A percentile compares a stretch with the other conserved stretches of the same genome.
Conservation (phyloP, 1,139 yeast species). For the Pichia sp. region DNA sequence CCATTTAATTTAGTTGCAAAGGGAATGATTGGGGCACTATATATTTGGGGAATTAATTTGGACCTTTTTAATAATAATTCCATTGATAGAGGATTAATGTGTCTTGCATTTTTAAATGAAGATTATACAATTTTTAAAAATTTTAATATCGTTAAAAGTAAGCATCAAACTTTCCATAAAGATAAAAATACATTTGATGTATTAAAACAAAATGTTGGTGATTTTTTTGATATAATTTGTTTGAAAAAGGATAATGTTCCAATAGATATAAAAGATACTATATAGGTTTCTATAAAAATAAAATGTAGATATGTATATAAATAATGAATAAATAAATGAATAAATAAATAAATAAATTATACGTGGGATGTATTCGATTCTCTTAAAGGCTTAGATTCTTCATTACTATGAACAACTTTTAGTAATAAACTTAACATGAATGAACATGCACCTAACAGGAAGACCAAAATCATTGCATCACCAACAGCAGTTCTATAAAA, state of each 20-base stretch:
- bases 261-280: too few species aligned
- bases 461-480: constrained; percentile 22
- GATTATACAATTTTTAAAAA: constrained; percentile 13
- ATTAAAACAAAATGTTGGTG: constrained; percentile 9
- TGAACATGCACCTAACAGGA: constrained; percentile 19
- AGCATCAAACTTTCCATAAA: not conserved
- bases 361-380: not conserved
- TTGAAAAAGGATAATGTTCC: too few species aligned
- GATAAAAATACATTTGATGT: constrained; percentile 6
- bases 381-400: not conserved
- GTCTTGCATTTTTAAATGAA: constrained; percentile 24
- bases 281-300: too few species aligned
- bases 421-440: constrained; percentile 21
- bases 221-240: constrained; percentile 1
- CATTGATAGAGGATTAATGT: constrained; percentile 14
- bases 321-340: too few species aligned
- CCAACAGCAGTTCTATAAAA: constrained; percentile 24
- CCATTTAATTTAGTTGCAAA: constrained; percentile 33
- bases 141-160: constrained; percentile 2
- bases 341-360: too few species aligned
- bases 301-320: too few species aligned
- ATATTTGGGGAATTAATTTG: constrained; percentile 18
- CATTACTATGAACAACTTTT: constrained; percentile 18
- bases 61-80: constrained; percentile 13
- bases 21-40: constrained; percentile 30